Evolutionary conservation across 2,329 filamentous ascomycete genomes (phyloP).

Genomic region (Karstenula rhodostoma): DNA sequence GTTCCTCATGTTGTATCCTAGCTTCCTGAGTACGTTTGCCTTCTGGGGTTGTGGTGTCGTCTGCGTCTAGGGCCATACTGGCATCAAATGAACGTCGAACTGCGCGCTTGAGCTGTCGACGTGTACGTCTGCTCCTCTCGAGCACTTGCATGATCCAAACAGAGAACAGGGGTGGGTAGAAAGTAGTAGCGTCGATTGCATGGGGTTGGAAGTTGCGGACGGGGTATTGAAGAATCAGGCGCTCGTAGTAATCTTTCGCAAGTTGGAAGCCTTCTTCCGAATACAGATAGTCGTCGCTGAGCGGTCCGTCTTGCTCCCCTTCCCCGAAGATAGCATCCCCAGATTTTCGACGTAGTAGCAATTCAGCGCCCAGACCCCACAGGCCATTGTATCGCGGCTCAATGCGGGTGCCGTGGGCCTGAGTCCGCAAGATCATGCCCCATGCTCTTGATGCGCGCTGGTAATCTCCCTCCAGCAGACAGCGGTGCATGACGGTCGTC

Average conservation of each 20-base stretch:
- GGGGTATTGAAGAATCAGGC: slow-evolving; percentile 75
- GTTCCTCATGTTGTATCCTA: slow-evolving; percentile 59
- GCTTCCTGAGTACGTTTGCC: slow-evolving; percentile 37
- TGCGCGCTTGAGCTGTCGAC: slow-evolving; percentile 29
- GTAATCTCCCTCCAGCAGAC: slow-evolving; percentile 75
- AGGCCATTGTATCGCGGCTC: slow-evolving; percentile 74
- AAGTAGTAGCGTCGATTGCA: slow-evolving; percentile 72
- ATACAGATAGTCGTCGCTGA: slow-evolving; percentile 27
- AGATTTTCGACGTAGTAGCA: slow-evolving; percentile 69
- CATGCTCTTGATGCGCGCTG: slow-evolving; percentile 76
- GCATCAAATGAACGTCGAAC: slow-evolving; percentile 7
- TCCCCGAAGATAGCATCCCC: slow-evolving; percentile 7
- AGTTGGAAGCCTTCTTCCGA: slow-evolving; percentile 60
- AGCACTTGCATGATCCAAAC: slow-evolving; percentile 81
- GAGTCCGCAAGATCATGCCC: slow-evolving; percentile 73
- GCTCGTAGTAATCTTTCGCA: slow-evolving; percentile 76
- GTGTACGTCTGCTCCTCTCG: slow-evolving; percentile 61
- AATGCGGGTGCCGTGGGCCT: slow-evolving; percentile 63
- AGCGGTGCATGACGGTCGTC: slow-evolving; percentile 74
- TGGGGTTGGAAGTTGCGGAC: slow-evolving; percentile 71
- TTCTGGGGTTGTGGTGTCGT: slow-evolving; percentile 24
- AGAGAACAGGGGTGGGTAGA: slow-evolving; percentile 82
- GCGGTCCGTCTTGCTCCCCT: slow-evolving; percentile 8
- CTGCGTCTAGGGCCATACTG: slow-evolving; percentile 19
- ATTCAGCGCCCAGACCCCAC: slow-evolving; percentile 87